A percentile compares a stretch with the other conserved stretches of the same genome.
These are phyloP conservation scores for Theileria equi DNA, from an alignment of 169 alveolate genomes.

Conservation along the genomic window DNA sequence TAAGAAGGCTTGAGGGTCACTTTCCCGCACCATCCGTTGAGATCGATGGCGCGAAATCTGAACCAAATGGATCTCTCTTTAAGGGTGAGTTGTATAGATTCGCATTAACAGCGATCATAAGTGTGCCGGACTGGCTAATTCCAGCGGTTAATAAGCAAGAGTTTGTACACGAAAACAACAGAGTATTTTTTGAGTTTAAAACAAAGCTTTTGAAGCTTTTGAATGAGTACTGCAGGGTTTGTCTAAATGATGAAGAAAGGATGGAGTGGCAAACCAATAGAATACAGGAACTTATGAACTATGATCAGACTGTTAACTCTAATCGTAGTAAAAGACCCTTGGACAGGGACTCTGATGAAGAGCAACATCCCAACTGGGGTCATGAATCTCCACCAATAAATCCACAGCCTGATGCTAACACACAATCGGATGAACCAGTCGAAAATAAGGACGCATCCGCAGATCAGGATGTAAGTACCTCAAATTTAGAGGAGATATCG, in stretches of 20 bases:
- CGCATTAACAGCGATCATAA: conserved; percentile 81
- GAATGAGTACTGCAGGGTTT: conserved; percentile 69
- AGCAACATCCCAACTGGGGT: too few species aligned
- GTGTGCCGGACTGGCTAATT: conserved; percentile 87
- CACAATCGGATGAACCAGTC: too few species aligned
- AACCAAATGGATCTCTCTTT: conserved; percentile 54
- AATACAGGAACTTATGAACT: conserved; percentile 30
- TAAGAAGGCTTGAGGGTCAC: conserved; percentile 81
- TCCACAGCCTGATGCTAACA: too few species aligned
- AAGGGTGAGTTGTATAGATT: conserved; percentile 72
- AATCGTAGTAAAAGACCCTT: too few species aligned
- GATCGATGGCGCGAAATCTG: conserved; percentile 66
- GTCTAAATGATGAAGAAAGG: conserved; percentile 58
- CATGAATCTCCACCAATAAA: too few species aligned
- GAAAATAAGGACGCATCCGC: too few species aligned
- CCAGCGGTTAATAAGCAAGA: conserved; percentile 88
- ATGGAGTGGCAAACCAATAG: conserved; percentile 71
- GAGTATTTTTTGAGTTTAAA: conserved; percentile 79
- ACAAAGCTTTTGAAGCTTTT: conserved; percentile 64
- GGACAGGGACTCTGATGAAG: too few species aligned
- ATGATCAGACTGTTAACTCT: too few species aligned
- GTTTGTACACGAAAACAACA: conserved; percentile 83
- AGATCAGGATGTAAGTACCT: too few species aligned
- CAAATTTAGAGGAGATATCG: too few species aligned
- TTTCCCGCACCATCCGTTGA: conserved; percentile 80